A percentile compares a stretch with the other conserved stretches of the same genome.
phyloP scores from a whole-genome alignment of 148 eudicot species.

The Rhododendron mucronatum region DNA sequence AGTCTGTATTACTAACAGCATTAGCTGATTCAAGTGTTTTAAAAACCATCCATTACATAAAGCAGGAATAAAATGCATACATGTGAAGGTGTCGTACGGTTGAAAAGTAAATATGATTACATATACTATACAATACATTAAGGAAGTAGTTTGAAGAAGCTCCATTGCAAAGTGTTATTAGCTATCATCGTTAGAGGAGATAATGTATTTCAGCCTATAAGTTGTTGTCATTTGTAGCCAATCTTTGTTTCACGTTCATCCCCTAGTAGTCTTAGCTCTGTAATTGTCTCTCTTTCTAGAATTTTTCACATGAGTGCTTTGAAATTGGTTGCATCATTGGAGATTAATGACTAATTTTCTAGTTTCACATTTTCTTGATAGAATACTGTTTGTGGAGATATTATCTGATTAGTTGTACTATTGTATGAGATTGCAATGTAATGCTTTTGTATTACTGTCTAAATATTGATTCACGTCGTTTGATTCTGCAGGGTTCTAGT shows the following conservation, averaged over 20 bases:
- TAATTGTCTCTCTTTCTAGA: neutral
- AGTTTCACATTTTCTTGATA: neutral
- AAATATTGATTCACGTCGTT: neutral
- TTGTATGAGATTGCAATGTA: neutral
- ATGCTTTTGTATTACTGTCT: constrained; percentile 1
- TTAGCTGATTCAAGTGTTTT: no score
- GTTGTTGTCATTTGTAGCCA: neutral
- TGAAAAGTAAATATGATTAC: no score
- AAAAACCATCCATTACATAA: no score
- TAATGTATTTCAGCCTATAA: neutral
- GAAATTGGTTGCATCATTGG: neutral
- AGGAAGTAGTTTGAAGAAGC: neutral
- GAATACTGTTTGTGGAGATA: neutral
- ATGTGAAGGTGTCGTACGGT: neutral
- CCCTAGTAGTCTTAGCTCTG: neutral
- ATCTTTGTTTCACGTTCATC: neutral
- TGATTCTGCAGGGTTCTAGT: no score
- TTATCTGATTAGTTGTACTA: neutral
- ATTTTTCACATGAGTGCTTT: neutral
- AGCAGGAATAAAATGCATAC: neutral
- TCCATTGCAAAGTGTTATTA: neutral
- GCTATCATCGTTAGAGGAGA: neutral
- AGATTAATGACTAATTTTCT: neutral
- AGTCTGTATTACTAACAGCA: no score
- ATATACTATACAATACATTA: no score